These are phyloP conservation scores for Excoecaria cochinchinensis DNA, from an alignment of 345 rosid species.

Conservation along the genomic window DNA sequence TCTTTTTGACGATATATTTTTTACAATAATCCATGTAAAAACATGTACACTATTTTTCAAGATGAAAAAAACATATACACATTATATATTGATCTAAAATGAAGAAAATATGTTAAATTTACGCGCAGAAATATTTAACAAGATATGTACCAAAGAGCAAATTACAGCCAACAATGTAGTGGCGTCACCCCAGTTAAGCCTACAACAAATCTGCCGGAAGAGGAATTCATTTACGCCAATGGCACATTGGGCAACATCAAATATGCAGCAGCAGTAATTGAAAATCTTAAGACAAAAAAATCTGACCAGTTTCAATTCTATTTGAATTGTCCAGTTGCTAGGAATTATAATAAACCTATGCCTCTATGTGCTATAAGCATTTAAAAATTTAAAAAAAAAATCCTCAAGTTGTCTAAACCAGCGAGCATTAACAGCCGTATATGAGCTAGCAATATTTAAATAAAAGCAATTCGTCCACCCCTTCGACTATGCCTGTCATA, in stretches of 20 bases:
- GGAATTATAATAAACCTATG: conserved; percentile 18
- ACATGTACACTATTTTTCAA: too few species aligned
- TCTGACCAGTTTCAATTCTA: conserved; percentile 4
- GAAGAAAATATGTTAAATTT: too few species aligned
- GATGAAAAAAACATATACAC: too few species aligned
- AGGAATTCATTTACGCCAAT: not conserved
- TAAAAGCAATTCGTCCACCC: conserved; percentile 86
- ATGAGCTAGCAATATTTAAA: conserved; percentile 36
- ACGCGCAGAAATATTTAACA: too few species aligned
- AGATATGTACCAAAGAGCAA: too few species aligned
- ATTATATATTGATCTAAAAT: too few species aligned
- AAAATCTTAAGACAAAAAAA: not conserved
- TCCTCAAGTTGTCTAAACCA: conserved; percentile 4
- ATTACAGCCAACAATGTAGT: too few species aligned
- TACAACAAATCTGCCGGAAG: not conserved
- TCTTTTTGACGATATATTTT: too few species aligned
- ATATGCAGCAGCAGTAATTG: not conserved
- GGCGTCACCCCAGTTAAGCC: too few species aligned
- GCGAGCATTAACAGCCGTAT: not conserved
- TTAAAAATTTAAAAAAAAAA: not conserved
- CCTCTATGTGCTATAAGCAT: conserved; percentile 36
- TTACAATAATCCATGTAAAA: too few species aligned
- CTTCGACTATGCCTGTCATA: conserved; percentile 86
- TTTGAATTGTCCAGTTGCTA: conserved; percentile 9
- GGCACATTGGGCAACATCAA: conserved; percentile 11